These are phyloP conservation scores for Puccinia horiana DNA, from an alignment of 1,284 basidiomycete genomes.

Conservation along the genomic window DNA sequence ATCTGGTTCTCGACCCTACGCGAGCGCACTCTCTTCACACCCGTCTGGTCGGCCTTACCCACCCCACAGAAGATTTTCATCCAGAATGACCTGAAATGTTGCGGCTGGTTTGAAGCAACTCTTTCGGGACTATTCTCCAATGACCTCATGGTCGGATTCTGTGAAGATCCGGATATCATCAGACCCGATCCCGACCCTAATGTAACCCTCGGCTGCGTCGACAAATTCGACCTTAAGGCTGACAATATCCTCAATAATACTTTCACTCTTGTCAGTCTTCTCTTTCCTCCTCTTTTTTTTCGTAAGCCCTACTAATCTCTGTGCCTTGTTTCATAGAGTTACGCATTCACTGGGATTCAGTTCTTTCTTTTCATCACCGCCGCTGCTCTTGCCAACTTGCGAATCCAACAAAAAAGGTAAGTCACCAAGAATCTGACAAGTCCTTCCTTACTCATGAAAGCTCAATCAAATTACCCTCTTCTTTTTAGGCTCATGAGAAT, in stretches of 20 bases:
- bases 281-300: neutral
- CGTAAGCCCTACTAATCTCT: neutral
- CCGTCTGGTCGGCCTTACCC: slow-evolving; percentile 28
- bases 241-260: slow-evolving; percentile 47
- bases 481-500: slow-evolving; percentile 43
- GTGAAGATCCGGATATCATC: slow-evolving; percentile 36
- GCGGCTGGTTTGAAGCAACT: slow-evolving; percentile 48
- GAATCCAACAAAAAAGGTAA: slow-evolving; percentile 48
- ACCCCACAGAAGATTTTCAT: slow-evolving; percentile 25
- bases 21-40: slow-evolving; percentile 25
- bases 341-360: slow-evolving; percentile 43
- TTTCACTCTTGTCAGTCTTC: slow-evolving; percentile 40
- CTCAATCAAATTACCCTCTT: too few species aligned
- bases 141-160: slow-evolving; percentile 27
- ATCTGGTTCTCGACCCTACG: slow-evolving; percentile 47
- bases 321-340: slow-evolving; percentile 15
- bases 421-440: neutral
- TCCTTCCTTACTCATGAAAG: neutral
- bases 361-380: slow-evolving; percentile 30
- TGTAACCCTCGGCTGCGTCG: slow-evolving; percentile 38
- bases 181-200: slow-evolving; percentile 39
- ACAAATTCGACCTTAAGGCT: slow-evolving; percentile 33
- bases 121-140: slow-evolving; percentile 11
- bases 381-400: slow-evolving; percentile 38
- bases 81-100: slow-evolving; percentile 44